These are phyloP conservation scores for Trichoderma sp. DNA, from an alignment of 2,329 filamentous ascomycete species.

Conservation along the genomic window DNA sequence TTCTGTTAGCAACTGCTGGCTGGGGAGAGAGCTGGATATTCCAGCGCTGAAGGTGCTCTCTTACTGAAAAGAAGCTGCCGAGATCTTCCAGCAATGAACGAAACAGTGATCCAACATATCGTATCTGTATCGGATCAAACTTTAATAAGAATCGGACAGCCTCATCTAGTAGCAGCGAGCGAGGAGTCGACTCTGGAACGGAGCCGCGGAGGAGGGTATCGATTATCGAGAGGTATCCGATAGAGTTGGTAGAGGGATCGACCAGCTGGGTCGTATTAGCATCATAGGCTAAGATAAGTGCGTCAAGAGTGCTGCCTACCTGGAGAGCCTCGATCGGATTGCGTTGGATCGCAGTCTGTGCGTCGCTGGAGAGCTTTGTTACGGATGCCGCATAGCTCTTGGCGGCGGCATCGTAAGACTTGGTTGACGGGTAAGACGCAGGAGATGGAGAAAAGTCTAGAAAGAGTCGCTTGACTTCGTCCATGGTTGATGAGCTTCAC, in stretches of 20 bases:
- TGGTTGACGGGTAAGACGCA: conserved; percentile 30
- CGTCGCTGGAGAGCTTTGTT: conserved; percentile 40
- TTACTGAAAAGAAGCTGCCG: conserved; percentile 45
- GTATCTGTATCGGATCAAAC: conserved; percentile 54
- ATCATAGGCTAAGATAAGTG: not conserved
- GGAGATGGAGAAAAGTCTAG: conserved; percentile 43
- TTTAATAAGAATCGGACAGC: conserved; percentile 47
- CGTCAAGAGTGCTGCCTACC: conserved; percentile 32
- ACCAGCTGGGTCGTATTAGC: conserved; percentile 40
- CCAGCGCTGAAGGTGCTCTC: conserved; percentile 13
- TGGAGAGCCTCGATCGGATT: conserved; percentile 44
- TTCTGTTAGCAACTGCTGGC: conserved; percentile 21
- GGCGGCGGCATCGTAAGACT: conserved; percentile 44
- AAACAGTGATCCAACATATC: conserved; percentile 50
- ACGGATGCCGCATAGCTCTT: conserved; percentile 42
- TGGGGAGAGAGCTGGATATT: not conserved
- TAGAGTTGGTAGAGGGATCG: conserved; percentile 50
- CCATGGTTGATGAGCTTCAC: conserved; percentile 32
- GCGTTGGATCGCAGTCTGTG: conserved; percentile 34
- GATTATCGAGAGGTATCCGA: conserved; percentile 54
- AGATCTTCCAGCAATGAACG: conserved; percentile 47
- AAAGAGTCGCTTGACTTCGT: conserved; percentile 36
- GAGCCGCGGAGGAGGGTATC: conserved; percentile 38
- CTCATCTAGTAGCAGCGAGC: conserved; percentile 41
- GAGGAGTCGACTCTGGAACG: conserved; percentile 34